A percentile compares a stretch with the other conserved stretches of the same genome.
Conservation (phyloP, 2,329 filamentous ascomycete genomes). For the Botrytis pseudocinerea region DNA sequence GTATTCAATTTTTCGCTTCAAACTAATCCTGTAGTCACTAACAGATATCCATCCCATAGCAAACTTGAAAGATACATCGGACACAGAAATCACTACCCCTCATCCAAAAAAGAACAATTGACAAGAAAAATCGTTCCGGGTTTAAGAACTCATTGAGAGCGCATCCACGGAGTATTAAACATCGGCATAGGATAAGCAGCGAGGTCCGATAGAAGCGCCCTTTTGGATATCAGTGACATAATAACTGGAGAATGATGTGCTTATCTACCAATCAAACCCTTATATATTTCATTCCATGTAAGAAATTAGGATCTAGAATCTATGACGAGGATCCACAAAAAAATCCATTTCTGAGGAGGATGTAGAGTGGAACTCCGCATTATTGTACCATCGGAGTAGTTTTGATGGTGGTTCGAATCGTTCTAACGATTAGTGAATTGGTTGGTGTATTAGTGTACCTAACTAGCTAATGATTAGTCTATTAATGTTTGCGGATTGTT, state of each 20-base stretch:
- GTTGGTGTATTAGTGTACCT: background rate
- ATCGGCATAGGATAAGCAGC: background rate
- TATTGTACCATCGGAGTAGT: background rate
- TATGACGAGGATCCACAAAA: background rate
- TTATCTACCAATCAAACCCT: conserved; percentile 1
- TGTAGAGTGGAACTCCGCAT: background rate
- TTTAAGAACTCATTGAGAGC: background rate
- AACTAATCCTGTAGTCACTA: background rate
- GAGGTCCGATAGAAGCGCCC: background rate
- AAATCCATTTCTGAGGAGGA: too few species aligned
- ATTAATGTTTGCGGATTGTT: background rate
- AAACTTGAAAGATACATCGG: background rate
- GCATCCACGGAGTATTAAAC: background rate
- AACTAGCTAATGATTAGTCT: background rate
- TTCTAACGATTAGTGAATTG: background rate
- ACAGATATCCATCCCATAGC: too few species aligned
- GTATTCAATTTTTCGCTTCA: background rate
- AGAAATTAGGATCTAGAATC: background rate
- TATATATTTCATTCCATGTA: background rate
- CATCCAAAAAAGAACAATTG: background rate
- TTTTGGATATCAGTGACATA: background rate
- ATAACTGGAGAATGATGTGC: background rate
- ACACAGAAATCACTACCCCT: background rate
- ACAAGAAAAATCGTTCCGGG: background rate
- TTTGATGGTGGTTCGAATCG: background rate